Evolutionary conservation across 2,329 filamentous ascomycete species (phyloP).

Genomic region (Ilyonectria destructans): DNA sequence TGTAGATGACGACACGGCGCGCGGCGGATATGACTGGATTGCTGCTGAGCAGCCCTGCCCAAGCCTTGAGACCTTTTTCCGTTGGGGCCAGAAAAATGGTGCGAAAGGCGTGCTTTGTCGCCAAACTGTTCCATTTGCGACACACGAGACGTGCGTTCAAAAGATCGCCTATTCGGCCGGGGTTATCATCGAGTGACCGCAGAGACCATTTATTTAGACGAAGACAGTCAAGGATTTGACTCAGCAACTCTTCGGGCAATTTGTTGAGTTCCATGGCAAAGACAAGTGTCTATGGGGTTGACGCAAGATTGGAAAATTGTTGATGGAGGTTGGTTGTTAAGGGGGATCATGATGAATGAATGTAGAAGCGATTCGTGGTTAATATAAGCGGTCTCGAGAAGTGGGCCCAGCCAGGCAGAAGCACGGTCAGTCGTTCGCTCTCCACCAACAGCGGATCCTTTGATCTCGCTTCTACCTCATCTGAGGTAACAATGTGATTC

Average conservation of each 20-base stretch:
- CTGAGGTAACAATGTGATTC: too few species aligned
- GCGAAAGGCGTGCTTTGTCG: slow-evolving; percentile 10
- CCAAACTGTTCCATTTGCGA: slow-evolving; percentile 28
- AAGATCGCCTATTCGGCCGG: neutral
- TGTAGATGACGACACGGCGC: slow-evolving; percentile 29
- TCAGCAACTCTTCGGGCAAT: slow-evolving; percentile 24
- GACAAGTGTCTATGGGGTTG: neutral
- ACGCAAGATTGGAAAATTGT: neutral
- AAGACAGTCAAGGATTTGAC: slow-evolving; percentile 13
- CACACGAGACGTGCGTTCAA: slow-evolving; percentile 24
- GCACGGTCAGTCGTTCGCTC: neutral
- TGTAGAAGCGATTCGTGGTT: neutral
- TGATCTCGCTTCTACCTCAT: neutral
- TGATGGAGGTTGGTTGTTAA: neutral
- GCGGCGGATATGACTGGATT: neutral
- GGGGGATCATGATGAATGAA: neutral
- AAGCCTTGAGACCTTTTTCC: neutral
- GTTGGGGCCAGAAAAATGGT: neutral
- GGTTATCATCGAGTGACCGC: neutral
- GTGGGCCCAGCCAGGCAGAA: neutral
- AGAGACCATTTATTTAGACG: neutral
- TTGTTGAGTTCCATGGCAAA: slow-evolving; percentile 8
- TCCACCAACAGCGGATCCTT: too few species aligned
- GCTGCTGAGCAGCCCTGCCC: neutral
- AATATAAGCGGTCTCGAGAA: neutral